Evolutionary conservation across 768 basidiomycete species (phyloP), one percentile per base, ranked within the genome.

Genomic region (Dendrothele bispora): DNA sequence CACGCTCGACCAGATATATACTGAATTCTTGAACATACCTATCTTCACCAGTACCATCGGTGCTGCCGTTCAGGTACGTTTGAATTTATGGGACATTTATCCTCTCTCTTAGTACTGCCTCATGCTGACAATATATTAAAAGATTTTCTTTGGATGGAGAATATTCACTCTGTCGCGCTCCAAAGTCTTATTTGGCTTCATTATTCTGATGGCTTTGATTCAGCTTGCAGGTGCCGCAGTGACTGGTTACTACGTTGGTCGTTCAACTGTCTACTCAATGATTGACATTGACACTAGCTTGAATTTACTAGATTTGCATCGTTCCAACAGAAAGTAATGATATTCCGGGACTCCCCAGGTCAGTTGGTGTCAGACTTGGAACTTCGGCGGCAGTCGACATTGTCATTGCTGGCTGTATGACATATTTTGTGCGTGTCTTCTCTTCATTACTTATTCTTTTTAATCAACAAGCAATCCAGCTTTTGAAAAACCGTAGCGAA

Each of bases 121-220:
- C n/a, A 26, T 29, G 18, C 3, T 8, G 22, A 24, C 15, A 15
- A 48, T 22, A 21, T 17, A 26, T 12, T 10, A 12, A 32, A 27
- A 55, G 55, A 43, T 53, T 10, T 58, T 53, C n/a, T 58, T 53
- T 40, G 52, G 55, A 10, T 58, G 57, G 57, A 45, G 57, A 20
- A 53, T 55, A 18, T 58, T 49, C 42, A 37, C 10, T 17, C 21
- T 58, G 15, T 48, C 57, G 4, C 28, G 46, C 5, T 55, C 54
- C 2, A 18, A 22, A 18, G 21, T 47, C 28, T 36, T 39, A 7
- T 52, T 50, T 12, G 27, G 21, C 8, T 1, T 44, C n/a, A 40
- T 58, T 17, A 5, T 26, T 12, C 3, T 51, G 28, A 46, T 55
- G n/a, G 43, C 54, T 3, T 38, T 53, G n/a, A 40, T 55, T 39